Base-by-base conservation (phyloP, 257 asterid species). In the Parsonsia alboflavescens region DNA sequence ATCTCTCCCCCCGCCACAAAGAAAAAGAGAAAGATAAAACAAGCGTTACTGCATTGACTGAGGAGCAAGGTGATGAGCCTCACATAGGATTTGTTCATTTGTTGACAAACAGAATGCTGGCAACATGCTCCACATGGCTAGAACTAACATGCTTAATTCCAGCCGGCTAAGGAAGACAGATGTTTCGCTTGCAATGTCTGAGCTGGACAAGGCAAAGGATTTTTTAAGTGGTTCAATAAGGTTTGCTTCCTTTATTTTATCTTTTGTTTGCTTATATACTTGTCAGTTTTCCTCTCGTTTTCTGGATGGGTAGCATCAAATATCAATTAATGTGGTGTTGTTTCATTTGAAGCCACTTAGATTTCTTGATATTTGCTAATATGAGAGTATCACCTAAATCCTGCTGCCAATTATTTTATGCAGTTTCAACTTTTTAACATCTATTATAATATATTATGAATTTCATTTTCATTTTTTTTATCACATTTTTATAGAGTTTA, bases 111-210 rank as follows among this genome's bases (percentile, higher is more conserved):
- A 93, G 98, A 85, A 59, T 77, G 98, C 97, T 21, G 88, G 89
- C 73, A 84, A 88, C 84, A 84, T 86, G 88, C 86, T 89, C 68
- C 75, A 83, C 87, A 81, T 90, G 75, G 97, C 97, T 33, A 85
- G 89, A 84, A 84, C 89, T 68, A 88, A 90, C 82, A 88, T 82
- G 82, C 89, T 85, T 77, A 59, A 83, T 74, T 65, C 87, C 73
- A 77, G 73, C 85, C 81, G 84, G 82, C 86, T 88, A 80, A 80
- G 75, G 74, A 83, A 86, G 92, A 79, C 62, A 3, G 75, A 87
- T 79, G 71, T 67, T 76, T 73, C 87, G 74, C 88, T 78, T 82
- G 91, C 92, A 61, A 45, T 81, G 82, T 71, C 77, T 49, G 96
- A 91, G 80, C 91, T 89, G 75, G 89, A 84, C 68, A 75, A 71